phyloP scores from a whole-genome alignment of 1,284 basidiomycete genomes.

The Kalmanozyma brasiliensis region DNA sequence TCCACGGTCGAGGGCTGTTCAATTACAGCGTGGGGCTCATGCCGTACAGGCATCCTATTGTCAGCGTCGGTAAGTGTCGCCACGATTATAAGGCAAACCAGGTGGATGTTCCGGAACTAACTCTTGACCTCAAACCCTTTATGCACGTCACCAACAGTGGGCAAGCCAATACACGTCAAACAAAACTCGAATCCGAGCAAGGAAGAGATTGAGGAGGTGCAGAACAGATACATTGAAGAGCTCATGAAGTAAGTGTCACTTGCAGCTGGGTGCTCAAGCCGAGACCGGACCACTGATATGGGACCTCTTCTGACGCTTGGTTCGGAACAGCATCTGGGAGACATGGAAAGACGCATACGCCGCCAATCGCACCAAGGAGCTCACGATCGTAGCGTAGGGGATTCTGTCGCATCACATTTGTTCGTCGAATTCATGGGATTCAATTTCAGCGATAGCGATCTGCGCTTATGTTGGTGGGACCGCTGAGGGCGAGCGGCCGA shows the following conservation, averaged over 20 bases:
- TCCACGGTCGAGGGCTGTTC: slow-evolving; percentile 81
- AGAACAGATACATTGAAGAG: slow-evolving; percentile 89
- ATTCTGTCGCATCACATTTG: background rate
- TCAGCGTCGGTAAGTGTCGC: slow-evolving; percentile 76
- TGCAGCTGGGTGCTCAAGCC: too few relatives aligned
- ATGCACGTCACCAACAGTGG: too few relatives aligned
- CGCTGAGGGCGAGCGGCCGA: background rate
- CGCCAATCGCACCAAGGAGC: slow-evolving; percentile 61
- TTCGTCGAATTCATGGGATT: too few relatives aligned
- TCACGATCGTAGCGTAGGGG: slow-evolving; percentile 57
- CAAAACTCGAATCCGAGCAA: slow-evolving; percentile 82
- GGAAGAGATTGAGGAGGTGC: slow-evolving; percentile 82
- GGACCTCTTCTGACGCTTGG: background rate
- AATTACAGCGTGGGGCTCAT: slow-evolving; percentile 79
- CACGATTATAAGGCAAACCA: background rate
- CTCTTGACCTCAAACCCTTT: background rate
- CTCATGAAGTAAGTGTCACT: slow-evolving; percentile 49
- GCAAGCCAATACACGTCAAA: slow-evolving; percentile 83
- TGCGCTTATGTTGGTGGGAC: too few relatives aligned
- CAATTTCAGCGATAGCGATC: too few relatives aligned
- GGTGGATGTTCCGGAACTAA: background rate
- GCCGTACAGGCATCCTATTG: slow-evolving; percentile 93
- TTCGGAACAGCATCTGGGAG: slow-evolving; percentile 57
- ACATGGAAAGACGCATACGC: slow-evolving; percentile 66
- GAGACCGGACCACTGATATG: slow-evolving; percentile 1